These are phyloP conservation scores for Lunularia cruciata DNA, from an alignment of 225 moss, liverwort and hornwort genomes.

Conservation along the genomic window DNA sequence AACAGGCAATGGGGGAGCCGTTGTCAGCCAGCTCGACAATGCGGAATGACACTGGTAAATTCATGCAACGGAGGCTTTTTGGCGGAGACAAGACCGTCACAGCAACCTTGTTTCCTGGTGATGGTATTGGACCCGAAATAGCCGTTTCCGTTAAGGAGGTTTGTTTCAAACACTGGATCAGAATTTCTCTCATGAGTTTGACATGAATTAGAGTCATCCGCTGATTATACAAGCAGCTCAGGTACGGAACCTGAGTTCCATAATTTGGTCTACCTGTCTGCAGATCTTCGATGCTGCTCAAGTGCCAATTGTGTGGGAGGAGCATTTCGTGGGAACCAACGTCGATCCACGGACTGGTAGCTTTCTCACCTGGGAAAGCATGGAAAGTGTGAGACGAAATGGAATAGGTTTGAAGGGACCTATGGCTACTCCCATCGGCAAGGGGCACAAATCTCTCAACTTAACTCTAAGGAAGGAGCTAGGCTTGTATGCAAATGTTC, in stretches of 20 bases:
- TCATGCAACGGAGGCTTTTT: constrained; percentile 31
- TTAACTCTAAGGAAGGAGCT: constrained; percentile 83
- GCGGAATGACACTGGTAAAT: constrained; percentile 22
- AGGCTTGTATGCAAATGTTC: constrained; percentile 88
- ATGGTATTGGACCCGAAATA: constrained; percentile 92
- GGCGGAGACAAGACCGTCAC: constrained; percentile 48
- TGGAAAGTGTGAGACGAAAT: constrained; percentile 90
- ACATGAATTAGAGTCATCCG: no score
- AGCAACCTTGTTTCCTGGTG: constrained; percentile 77
- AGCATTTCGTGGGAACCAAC: constrained; percentile 55
- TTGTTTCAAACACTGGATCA: constrained; percentile 1
- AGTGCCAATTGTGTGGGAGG: constrained; percentile 91
- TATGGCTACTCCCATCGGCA: constrained; percentile 96
- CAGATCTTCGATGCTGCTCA: constrained; percentile 80
- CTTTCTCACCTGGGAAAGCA: constrained; percentile 98
- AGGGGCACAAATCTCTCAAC: constrained; percentile 92
- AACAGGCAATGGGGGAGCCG: constrained; percentile 13
- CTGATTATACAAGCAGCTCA: no score
- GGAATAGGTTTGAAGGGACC: constrained; percentile 97
- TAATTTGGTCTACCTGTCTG: constrained; percentile 13
- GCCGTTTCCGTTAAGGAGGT: constrained; percentile 70
- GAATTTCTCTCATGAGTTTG: not conserved
- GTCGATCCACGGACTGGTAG: constrained; percentile 90
- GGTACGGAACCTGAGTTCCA: no score
- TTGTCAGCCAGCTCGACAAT: constrained; percentile 19